phyloP scores from a whole-genome alignment of 2,329 filamentous ascomycete species.

The Colletotrichum theobromicola region DNA sequence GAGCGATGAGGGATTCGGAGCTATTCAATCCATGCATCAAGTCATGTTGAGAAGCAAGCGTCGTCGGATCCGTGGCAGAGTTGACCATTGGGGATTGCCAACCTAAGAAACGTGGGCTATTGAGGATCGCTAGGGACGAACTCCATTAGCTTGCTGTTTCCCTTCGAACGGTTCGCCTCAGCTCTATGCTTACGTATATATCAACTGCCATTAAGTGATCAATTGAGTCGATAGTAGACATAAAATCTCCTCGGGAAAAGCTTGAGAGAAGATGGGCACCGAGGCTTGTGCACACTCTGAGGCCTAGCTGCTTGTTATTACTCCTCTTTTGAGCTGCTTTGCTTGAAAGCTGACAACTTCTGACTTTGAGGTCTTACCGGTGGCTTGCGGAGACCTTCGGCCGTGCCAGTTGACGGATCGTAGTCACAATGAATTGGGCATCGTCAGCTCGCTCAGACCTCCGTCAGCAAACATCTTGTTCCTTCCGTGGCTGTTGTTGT shows the following conservation, averaged over 20 bases:
- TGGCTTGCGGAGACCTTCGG: not conserved
- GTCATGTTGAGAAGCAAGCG: not conserved
- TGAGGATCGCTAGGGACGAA: not conserved
- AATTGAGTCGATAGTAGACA: not conserved
- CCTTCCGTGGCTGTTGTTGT: not conserved
- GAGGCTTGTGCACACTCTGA: not conserved
- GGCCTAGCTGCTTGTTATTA: not conserved
- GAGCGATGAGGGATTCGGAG: not conserved
- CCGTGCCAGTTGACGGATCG: not conserved
- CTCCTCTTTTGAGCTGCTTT: not conserved
- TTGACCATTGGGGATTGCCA: not conserved
- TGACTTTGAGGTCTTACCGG: not conserved
- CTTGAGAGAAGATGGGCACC: not conserved
- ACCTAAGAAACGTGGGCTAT: not conserved
- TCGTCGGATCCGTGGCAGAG: not conserved
- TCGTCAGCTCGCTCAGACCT: not conserved
- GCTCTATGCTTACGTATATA: not conserved
- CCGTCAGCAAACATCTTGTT: not conserved
- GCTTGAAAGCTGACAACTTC: not conserved
- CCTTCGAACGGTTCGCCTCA: no score
- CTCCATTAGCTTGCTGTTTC: not conserved
- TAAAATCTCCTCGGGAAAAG: not conserved
- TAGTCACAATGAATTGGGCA: not conserved
- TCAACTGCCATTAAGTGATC: not conserved
- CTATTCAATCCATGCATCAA: not conserved